Base-by-base conservation (phyloP, 202 grass and related monocot genomes). In the Panicum virgatum region DNA sequence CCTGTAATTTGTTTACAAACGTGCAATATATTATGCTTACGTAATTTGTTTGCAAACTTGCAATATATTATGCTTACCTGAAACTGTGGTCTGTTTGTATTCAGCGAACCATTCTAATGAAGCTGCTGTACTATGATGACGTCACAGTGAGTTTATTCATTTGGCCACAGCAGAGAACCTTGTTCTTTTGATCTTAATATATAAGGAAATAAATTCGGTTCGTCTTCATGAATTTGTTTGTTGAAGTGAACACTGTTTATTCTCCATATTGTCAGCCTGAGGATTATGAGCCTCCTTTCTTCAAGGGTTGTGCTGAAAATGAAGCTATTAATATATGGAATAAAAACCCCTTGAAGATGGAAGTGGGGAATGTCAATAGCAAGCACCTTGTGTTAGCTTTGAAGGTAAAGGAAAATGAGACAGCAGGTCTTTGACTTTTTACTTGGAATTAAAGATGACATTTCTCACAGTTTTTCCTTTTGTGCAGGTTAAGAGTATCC, bases 71-170 rank as follows among this genome's bases (percentile, higher is more conserved):
- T 59, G 44, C 62, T 59, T 15, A 79, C 19, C 79, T 86, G 32
- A 86, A 85, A 18, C 12, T 85, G 22, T 73, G 12, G 3, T 75
- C 44, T 83, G 22, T 83, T 69, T 81, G 1, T 85, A 22, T 86
- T 76, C 90, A 98, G 96, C 85, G 90, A 62, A 95, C 85, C 56
- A 98, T 98, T 91, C 50, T 93, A 63, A 95, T 98, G 96, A 98
- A 98, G 86, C 82, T 98, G 64, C 78, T 93, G 62, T 98, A 98
- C 77, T 90, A 98, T 67, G 90, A 93, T 83, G 90, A 90, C 78
- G 67, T 78, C 39, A 98, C 96, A 84, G 92, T 98, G 83, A 80
- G 88, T 39, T 56, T 75, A 64, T 86, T 76, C 58, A 18, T 43
- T 46, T 43, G 65, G 61, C 16, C 15, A 39, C 45, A 22, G 6